These are phyloP conservation scores for Trametes polyzona DNA, from an alignment of 1,284 basidiomycete species.

Conservation along the genomic window DNA sequence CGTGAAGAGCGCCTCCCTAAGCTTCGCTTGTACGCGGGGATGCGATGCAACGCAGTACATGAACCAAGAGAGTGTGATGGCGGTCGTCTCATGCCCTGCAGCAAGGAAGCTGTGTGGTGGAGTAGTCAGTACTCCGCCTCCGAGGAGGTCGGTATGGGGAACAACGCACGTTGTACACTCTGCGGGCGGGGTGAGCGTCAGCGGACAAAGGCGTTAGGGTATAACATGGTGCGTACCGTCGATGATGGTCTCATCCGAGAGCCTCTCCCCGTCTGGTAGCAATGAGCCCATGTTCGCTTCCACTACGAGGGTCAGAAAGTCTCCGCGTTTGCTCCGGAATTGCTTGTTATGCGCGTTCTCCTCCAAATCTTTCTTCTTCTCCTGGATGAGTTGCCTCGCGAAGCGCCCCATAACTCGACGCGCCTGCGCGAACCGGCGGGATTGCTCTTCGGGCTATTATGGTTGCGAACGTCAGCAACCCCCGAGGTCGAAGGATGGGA, in stretches of 20 bases:
- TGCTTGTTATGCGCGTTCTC: conserved; percentile 1
- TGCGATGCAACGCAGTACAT: conserved; percentile 63
- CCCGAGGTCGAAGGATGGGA: too few relatives aligned
- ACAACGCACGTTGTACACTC: conserved; percentile 22
- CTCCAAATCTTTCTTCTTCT: conserved; percentile 38
- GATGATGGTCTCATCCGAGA: conserved; percentile 57
- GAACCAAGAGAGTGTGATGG: too few relatives aligned
- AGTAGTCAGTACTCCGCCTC: too few relatives aligned
- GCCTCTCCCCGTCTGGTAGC: conserved; percentile 43
- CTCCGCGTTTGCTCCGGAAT: conserved; percentile 20
- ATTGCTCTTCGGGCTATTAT: conserved; percentile 12
- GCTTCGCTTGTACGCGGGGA: conserved; percentile 59
- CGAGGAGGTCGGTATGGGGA: too few relatives aligned
- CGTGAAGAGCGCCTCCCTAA: conserved; percentile 66
- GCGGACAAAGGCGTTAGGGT: too few relatives aligned
- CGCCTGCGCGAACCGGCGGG: conserved; percentile 10
- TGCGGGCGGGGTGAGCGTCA: too few relatives aligned
- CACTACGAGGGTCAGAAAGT: conserved; percentile 41
- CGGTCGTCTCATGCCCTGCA: conserved; percentile 76
- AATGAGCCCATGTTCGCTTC: conserved; percentile 49
- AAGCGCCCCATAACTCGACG: conserved; percentile 38
- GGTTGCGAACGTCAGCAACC: neutral
- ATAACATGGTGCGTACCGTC: conserved; percentile 50
- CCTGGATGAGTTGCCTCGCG: conserved; percentile 41
- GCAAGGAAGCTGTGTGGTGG: conserved; percentile 46